Conservation (phyloP, 495 filamentous ascomycete genomes). For the Penicillium tannophilum region DNA sequence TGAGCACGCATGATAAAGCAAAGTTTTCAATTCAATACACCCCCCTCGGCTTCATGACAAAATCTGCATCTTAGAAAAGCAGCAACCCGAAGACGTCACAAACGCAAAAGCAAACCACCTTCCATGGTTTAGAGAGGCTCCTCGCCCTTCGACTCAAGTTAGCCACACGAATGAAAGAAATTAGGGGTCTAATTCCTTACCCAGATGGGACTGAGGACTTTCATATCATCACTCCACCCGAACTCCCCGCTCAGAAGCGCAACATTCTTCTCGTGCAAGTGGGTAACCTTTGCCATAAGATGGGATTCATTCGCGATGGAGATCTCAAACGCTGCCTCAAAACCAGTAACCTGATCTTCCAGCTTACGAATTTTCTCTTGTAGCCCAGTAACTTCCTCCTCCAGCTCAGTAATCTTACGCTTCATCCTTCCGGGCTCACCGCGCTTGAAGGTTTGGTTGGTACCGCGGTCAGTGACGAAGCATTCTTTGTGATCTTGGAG, state of each 20-base stretch:
- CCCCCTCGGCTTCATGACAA: not conserved
- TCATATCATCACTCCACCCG: not conserved
- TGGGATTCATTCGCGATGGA: not conserved
- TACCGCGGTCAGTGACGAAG: conserved; percentile 82
- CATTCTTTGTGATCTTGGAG: conserved; percentile 54
- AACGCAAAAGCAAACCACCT: too few species aligned
- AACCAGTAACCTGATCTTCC: not conserved
- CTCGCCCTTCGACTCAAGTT: too few species aligned
- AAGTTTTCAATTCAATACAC: not conserved
- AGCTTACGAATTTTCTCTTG: not conserved
- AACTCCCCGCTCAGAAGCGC: not conserved
- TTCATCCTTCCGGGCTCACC: conserved; percentile 41
- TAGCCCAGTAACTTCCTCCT: not conserved
- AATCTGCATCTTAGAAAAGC: not conserved
- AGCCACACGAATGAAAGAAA: too few species aligned
- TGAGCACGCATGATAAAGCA: not conserved
- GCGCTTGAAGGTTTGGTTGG: conserved; percentile 75
- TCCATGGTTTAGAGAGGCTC: too few species aligned
- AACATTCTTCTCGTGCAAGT: not conserved
- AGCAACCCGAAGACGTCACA: not conserved
- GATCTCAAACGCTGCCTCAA: too few species aligned
- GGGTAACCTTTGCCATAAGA: not conserved
- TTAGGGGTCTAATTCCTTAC: not conserved
- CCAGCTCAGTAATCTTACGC: not conserved
- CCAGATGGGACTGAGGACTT: not conserved